Evolutionary conservation across 2,329 filamentous ascomycete genomes (phyloP).

Genomic region (Ampelomyces quisqualis): DNA sequence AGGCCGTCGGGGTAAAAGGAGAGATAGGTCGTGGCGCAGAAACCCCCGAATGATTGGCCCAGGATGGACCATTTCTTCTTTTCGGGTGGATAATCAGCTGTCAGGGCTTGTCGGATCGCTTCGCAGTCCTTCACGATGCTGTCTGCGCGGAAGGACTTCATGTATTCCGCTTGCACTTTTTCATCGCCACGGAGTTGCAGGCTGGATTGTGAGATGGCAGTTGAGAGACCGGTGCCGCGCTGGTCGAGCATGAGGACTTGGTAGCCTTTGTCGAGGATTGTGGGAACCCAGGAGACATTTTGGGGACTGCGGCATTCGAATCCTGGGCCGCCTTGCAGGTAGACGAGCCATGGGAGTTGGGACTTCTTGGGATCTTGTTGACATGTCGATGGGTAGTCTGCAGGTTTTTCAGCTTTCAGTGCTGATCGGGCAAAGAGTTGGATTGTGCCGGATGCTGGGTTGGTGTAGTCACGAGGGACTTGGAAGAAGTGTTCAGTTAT

Average conservation of each 20-base stretch:
- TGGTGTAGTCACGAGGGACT: slow-evolving; percentile 76
- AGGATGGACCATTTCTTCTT: slow-evolving; percentile 81
- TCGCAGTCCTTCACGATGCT: slow-evolving; percentile 88
- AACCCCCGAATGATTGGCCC: slow-evolving; percentile 91
- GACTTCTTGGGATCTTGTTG: slow-evolving; percentile 51
- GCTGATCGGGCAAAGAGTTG: slow-evolving; percentile 77
- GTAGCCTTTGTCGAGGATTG: slow-evolving; percentile 76
- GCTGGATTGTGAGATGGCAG: slow-evolving; percentile 72
- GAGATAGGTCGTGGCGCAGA: slow-evolving; percentile 80
- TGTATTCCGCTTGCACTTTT: slow-evolving; percentile 72
- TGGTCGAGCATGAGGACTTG: slow-evolving; percentile 86
- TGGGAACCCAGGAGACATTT: slow-evolving; percentile 67
- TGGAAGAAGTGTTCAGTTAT: slow-evolving; percentile 84
- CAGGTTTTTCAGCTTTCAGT: slow-evolving; percentile 63
- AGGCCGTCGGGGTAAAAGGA: slow-evolving; percentile 76
- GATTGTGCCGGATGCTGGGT: slow-evolving; percentile 62
- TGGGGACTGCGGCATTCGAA: slow-evolving; percentile 75
- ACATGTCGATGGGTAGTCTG: slow-evolving; percentile 52
- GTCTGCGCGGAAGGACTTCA: slow-evolving; percentile 84
- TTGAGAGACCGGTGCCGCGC: slow-evolving; percentile 82
- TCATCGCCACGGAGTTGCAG: slow-evolving; percentile 64
- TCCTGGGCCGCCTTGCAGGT: slow-evolving; percentile 83
- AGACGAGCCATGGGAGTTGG: slow-evolving; percentile 64
- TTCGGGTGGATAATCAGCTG: slow-evolving; percentile 65
- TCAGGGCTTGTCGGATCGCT: slow-evolving; percentile 75